These are phyloP conservation scores for Lactarius psammicola DNA, from an alignment of 768 basidiomycete genomes.

Conservation along the genomic window DNA sequence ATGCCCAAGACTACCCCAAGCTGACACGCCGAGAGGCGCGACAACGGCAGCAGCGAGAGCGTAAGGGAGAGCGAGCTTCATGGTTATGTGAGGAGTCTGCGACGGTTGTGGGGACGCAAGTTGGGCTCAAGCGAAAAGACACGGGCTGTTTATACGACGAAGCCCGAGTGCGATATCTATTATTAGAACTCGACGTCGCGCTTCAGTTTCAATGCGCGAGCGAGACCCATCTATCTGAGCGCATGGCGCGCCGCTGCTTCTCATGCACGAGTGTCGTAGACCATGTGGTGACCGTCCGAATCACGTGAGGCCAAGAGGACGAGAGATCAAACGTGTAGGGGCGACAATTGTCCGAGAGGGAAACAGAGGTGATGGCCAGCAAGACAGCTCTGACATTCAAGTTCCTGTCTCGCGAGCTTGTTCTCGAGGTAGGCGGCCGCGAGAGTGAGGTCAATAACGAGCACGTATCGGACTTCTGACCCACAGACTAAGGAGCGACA, in stretches of 20 bases:
- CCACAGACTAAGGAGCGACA: not conserved
- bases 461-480: not conserved
- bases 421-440: not conserved
- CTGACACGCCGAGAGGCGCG: conserved; percentile 14
- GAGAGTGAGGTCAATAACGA: not conserved
- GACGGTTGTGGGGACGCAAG: not conserved
- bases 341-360: not conserved
- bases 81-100: not conserved
- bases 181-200: not conserved
- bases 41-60: conserved; percentile 7
- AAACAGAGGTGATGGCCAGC: not conserved
- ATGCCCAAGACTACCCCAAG: conserved; percentile 34
- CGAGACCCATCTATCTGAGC: not conserved
- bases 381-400: not conserved
- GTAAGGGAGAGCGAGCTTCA: conserved; percentile 16
- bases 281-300: conserved; percentile 4
- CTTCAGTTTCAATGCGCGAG: not conserved
- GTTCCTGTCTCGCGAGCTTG: not conserved
- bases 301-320: not conserved
- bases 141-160: not conserved
- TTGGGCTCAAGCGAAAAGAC: not conserved
- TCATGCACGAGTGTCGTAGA: not conserved
- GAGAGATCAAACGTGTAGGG: not conserved
- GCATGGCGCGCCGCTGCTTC: not conserved
- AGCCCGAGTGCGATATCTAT: not conserved